phyloP scores from a whole-genome alignment of 805 yeast genomes.

The Scheffersomyces lignosus region DNA sequence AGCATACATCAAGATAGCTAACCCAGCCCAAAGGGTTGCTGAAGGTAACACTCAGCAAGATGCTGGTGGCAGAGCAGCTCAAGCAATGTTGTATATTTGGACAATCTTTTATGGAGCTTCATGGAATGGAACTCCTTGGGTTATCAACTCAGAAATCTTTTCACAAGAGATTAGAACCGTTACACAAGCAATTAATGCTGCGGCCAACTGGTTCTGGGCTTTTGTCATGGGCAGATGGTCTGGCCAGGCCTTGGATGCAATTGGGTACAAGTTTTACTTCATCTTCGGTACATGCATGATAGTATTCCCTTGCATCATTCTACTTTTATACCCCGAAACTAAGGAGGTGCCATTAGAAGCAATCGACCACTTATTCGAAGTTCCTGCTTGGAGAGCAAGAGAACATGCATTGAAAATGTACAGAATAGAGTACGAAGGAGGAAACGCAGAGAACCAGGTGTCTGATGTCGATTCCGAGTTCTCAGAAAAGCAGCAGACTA shows the following conservation, averaged over 20 bases:
- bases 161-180: constrained; percentile 44
- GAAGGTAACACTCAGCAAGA: constrained; percentile 20
- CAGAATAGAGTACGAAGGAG: constrained; percentile 14
- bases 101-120: constrained; percentile 43
- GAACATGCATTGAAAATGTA: constrained; percentile 23
- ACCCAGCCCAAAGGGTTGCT: constrained; percentile 23
- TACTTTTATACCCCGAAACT: constrained; percentile 39
- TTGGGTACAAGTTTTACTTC: constrained; percentile 47
- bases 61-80: constrained; percentile 44
- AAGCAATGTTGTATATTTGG: constrained; percentile 48
- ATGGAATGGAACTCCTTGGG: constrained; percentile 51
- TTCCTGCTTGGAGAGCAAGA: constrained; percentile 34
- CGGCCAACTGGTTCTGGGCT: constrained; percentile 52
- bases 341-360: constrained; percentile 36
- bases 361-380: constrained; percentile 32
- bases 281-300: constrained; percentile 36
- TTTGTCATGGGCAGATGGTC: constrained; percentile 49
- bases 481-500: constrained; percentile 4
- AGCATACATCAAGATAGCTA: constrained; percentile 43
- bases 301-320: constrained; percentile 28
- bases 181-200: constrained; percentile 44
- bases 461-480: background rate
- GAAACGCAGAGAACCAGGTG: background rate
- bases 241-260: constrained; percentile 42
- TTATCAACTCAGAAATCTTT: constrained; percentile 47